phyloP scores from a whole-genome alignment of 192 early-diverging fungal genomes.

The Rhizophlyctis rosea region DNA sequence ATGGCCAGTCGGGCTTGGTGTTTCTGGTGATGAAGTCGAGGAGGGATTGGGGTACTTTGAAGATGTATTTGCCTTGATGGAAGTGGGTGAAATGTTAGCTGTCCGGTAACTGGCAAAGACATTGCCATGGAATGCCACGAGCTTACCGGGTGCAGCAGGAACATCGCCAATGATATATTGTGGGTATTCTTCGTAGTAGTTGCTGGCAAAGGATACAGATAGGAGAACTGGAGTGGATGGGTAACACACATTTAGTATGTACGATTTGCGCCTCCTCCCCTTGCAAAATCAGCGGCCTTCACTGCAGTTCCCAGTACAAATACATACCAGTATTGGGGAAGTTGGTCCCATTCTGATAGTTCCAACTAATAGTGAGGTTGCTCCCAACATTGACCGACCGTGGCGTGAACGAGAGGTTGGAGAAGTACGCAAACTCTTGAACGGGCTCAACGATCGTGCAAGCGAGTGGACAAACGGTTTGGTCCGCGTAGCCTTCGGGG shows the following conservation, averaged over 20 bases:
- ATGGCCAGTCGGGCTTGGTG: constrained; percentile 8
- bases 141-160: neutral
- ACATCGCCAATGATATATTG: constrained; percentile 14
- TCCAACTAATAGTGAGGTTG: constrained; percentile 14
- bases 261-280: too few species aligned
- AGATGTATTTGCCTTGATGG: constrained; percentile 3
- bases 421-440: constrained; percentile 11
- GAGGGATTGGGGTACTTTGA: constrained; percentile 9
- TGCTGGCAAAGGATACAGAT: constrained; percentile 17
- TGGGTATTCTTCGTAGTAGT: constrained; percentile 24
- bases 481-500: constrained; percentile 14
- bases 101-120: neutral
- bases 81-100: neutral
- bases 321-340: constrained; percentile 21
- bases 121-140: neutral
- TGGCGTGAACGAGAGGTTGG: constrained; percentile 5
- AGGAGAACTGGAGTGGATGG: constrained; percentile 9
- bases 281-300: too few species aligned
- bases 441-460: neutral
- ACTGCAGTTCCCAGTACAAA: neutral
- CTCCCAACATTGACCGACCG: constrained; percentile 6
- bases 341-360: constrained; percentile 15
- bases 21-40: constrained; percentile 13
- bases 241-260: too few species aligned
- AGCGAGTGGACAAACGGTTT: constrained; percentile 21